Conservation (phyloP, 768 basidiomycete genomes). For the Agaricus subrufescens region DNA sequence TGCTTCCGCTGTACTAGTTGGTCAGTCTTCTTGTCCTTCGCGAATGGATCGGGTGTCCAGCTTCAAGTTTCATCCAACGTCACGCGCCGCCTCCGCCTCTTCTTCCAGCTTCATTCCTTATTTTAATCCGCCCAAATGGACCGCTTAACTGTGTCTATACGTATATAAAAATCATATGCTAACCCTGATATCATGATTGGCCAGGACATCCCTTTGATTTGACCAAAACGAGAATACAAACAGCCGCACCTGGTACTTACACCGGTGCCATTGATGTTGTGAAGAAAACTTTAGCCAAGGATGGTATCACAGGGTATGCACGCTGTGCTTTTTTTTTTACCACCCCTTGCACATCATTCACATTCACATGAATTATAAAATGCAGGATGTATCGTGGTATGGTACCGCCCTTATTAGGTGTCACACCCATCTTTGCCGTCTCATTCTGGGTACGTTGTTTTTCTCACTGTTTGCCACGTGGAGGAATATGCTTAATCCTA, state of each 20-base stretch:
- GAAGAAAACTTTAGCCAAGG: constrained; percentile 82
- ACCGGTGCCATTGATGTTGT: constrained; percentile 93
- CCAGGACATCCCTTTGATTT: constrained; percentile 96
- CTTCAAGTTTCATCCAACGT: background rate
- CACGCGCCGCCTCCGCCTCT: background rate
- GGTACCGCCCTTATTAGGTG: constrained; percentile 88
- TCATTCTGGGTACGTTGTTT: constrained; percentile 83
- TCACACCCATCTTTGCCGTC: constrained; percentile 96
- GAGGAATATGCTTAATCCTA: background rate
- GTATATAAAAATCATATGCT: too few species aligned
- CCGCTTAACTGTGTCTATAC: too few species aligned
- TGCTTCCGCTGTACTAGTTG: constrained; percentile 80
- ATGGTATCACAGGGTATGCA: constrained; percentile 81
- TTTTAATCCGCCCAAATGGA: too few species aligned
- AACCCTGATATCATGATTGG: background rate
- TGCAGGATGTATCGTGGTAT: constrained; percentile 85
- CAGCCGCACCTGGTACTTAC: constrained; percentile 84
- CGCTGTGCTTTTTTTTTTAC: background rate
- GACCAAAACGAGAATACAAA: constrained; percentile 94
- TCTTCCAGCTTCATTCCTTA: background rate
- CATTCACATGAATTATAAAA: constrained; percentile 6
- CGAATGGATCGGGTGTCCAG: background rate
- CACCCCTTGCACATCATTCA: too few species aligned
- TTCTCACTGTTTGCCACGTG: background rate
- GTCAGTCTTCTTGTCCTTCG: constrained; percentile 39